A percentile compares a stretch with the other conserved stretches of the same genome.
These are phyloP conservation scores for Yamadazyma kanchanaburiensis DNA, from an alignment of 1,139 yeast species.

Conservation along the genomic window DNA sequence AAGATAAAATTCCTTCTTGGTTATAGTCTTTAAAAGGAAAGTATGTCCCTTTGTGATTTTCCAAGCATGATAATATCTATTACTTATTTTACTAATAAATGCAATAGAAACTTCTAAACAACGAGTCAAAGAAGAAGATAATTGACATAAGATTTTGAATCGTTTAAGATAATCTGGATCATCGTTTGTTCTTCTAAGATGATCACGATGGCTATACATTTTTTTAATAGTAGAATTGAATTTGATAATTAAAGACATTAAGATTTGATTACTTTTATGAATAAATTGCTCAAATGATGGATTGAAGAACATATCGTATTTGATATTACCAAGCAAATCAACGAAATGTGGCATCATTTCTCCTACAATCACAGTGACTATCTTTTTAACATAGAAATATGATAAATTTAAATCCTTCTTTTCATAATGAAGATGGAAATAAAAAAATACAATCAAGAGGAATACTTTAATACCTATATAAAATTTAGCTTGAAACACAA, in stretches of 20 bases:
- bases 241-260: conserved; percentile 30
- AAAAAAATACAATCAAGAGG: conserved; percentile 32
- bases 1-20: conserved; percentile 28
- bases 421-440: conserved; percentile 42
- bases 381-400: conserved; percentile 35
- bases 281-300: conserved; percentile 39
- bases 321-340: conserved; percentile 27
- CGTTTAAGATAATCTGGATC: conserved; percentile 18
- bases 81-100: conserved; percentile 35
- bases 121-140: conserved; percentile 30
- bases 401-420: conserved; percentile 20
- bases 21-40: conserved; percentile 24
- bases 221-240: conserved; percentile 20
- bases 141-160: conserved; percentile 22
- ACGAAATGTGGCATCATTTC: conserved; percentile 41
- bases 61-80: conserved; percentile 51
- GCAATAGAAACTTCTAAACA: conserved; percentile 36
- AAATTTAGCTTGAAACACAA: conserved; percentile 24
- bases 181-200: conserved; percentile 13
- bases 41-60: conserved; percentile 44
- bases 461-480: conserved; percentile 30
- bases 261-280: conserved; percentile 35
- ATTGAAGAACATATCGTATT: conserved; percentile 39
- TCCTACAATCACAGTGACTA: conserved; percentile 23
- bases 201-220: conserved; percentile 15